phyloP scores from a whole-genome alignment of 306 rosid genomes.

The Begonia loranthoides region DNA sequence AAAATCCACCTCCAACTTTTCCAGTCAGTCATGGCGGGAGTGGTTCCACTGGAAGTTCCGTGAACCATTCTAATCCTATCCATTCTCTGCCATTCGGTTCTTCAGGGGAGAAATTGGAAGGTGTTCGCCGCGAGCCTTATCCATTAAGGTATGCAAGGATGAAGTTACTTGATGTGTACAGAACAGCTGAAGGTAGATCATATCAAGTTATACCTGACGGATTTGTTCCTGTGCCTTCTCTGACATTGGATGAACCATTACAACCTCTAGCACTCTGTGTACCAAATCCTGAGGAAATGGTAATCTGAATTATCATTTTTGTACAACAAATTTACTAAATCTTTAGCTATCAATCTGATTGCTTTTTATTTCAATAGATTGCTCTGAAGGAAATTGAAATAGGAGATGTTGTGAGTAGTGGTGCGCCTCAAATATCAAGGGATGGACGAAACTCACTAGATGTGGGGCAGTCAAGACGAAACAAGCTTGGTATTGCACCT shows the following conservation, averaged over 20 bases:
- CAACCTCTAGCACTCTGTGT: conserved; percentile 61
- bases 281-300: conserved; percentile 71
- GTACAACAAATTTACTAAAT: conserved; percentile 9
- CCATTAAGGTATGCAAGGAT: conserved; percentile 44
- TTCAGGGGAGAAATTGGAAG: conserved; percentile 33
- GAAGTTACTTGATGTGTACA: conserved; percentile 66
- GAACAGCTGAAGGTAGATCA: conserved; percentile 31
- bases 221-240: conserved; percentile 56
- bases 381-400: conserved; percentile 70
- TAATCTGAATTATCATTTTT: conserved; percentile 20
- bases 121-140: conserved; percentile 33
- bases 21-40: conserved; percentile 44
- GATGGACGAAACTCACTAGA: conserved; percentile 61
- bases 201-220: conserved; percentile 36
- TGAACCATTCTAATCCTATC: conserved; percentile 21
- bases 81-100: conserved; percentile 11
- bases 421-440: conserved; percentile 67
- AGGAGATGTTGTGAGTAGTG: conserved; percentile 70
- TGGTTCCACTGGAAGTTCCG: conserved; percentile 35
- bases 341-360: conserved; percentile 20
- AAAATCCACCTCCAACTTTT: conserved; percentile 35
- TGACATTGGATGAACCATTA: conserved; percentile 50
- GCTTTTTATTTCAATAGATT: conserved; percentile 33
- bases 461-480: conserved; percentile 38
- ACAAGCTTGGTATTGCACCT: conserved; percentile 39